Evolutionary conservation across 2,329 filamentous ascomycete species (phyloP).

Genomic region (Byssoonygena ceratinophila): DNA sequence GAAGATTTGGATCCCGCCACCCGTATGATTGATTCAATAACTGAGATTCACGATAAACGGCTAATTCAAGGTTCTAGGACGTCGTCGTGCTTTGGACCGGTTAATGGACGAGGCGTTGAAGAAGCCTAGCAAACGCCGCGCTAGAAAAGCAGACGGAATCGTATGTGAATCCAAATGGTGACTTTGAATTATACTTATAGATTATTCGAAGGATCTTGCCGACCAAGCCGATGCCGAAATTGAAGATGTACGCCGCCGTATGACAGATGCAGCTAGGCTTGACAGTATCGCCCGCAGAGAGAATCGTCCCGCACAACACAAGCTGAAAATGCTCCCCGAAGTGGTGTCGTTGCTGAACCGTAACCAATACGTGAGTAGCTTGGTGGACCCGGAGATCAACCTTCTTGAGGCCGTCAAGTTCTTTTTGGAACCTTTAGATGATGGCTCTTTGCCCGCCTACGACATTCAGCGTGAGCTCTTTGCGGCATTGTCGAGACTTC

Average conservation of each 20-base stretch:
- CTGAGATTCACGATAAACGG: not conserved
- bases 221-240: constrained; percentile 84
- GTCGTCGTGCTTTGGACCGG: constrained; percentile 71
- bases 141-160: constrained; percentile 75
- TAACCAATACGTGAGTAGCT: constrained; percentile 67
- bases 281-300: constrained; percentile 74
- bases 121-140: constrained; percentile 59
- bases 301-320: constrained; percentile 75
- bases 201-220: constrained; percentile 76
- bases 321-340: constrained; percentile 85
- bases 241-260: constrained; percentile 71
- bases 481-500: constrained; percentile 63
- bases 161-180: constrained; percentile 47
- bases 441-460: constrained; percentile 88
- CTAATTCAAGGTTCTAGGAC: constrained; percentile 35
- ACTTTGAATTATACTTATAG: constrained; percentile 5
- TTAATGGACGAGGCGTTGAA: constrained; percentile 84
- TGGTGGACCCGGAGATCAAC: constrained; percentile 91
- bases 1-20: constrained; percentile 75
- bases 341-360: constrained; percentile 81
- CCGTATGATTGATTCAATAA: constrained; percentile 42
- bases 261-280: constrained; percentile 79
- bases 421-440: constrained; percentile 90
- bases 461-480: constrained; percentile 96
- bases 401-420: constrained; percentile 90